phyloP scores from a whole-genome alignment of 108 stramenopile species.

The Cyclotella choctawhatcheeana region DNA sequence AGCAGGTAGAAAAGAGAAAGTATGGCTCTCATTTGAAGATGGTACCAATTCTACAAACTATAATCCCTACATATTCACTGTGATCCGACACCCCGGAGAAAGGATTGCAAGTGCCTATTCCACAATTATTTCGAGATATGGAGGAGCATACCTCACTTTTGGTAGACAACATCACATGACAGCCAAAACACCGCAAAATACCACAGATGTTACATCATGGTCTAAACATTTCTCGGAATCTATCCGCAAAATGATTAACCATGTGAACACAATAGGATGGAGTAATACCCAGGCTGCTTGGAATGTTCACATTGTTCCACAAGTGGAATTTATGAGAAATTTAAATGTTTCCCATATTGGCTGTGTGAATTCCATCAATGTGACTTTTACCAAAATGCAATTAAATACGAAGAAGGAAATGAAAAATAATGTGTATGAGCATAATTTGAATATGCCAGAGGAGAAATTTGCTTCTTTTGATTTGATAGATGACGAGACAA shows the following conservation, averaged over 20 bases:
- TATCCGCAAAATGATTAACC: not conserved
- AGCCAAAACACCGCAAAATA: not conserved
- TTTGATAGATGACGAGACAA: constrained; percentile 1
- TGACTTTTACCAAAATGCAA: not conserved
- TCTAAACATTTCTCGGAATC: not conserved
- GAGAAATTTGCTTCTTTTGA: not conserved
- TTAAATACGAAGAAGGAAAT: not conserved
- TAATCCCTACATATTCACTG: constrained; percentile 2
- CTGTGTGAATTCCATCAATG: not conserved
- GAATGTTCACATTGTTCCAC: constrained; percentile 2
- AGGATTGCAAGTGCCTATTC: constrained; percentile 4
- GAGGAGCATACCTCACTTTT: no score
- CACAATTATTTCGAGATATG: not conserved
- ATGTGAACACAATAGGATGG: not conserved
- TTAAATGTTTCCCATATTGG: constrained; percentile 8
- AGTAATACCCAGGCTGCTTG: not conserved
- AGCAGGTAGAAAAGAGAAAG: not conserved
- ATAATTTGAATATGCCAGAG: constrained; percentile 10
- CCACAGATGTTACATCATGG: not conserved
- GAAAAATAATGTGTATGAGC: constrained; percentile 11
- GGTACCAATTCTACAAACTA: not conserved
- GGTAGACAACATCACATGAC: no score
- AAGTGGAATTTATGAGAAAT: constrained; percentile 15
- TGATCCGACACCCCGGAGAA: not conserved
- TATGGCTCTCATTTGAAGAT: not conserved